Base-by-base conservation (phyloP, 2,329 filamentous ascomycete species). In the Pleurostoma richardsiae region DNA sequence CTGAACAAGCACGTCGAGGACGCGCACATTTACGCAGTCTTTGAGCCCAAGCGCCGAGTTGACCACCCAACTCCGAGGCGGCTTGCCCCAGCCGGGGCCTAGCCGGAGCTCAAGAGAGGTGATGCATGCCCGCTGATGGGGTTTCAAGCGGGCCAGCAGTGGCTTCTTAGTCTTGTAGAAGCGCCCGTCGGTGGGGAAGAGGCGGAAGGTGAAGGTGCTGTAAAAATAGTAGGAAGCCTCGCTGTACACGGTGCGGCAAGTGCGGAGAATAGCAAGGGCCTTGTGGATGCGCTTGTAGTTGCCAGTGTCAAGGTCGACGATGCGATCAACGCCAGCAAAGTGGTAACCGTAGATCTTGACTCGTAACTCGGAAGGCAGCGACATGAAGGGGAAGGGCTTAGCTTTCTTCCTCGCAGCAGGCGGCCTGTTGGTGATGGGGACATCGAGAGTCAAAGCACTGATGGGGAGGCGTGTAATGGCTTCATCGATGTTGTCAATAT, bases 111-210 rank as follows among this genome's bases (percentile, higher is more conserved):
- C 83, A 3, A 91, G 67, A 0, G 77, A 77, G 1, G 76, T 82
- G 40, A 91, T 72, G 41, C 68, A 74, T 11, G 69, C 67, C 31
- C 85, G 78, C 60, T 86, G 83, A 30, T 67, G 69, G 0, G 77
- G 65, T 26, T 81, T 80, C 46, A 91, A 65, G 19, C 86, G 81
- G 5, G 83, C 77, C 29, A 91, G 71, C 0, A 91, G 70, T 1
- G 86, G 86, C 54, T 80, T 80, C 67, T 88, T 88, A 30, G 82
- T 83, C 66, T 88, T 85, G 70, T 87, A 87, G 65, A 85, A 83
- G 38, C 77, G 74, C 40, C 82, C 82, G 27, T 77, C 71, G 4
- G 76, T 82, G 10, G 85, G 83, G 56, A 89, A 90, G 33, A 90
- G 62, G 46, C 84, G 82, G 45, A 86, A 77, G 0, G 76, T 72